Base-by-base conservation (phyloP, 352 stramenopile genomes). In the Phytopythium vexans region DNA sequence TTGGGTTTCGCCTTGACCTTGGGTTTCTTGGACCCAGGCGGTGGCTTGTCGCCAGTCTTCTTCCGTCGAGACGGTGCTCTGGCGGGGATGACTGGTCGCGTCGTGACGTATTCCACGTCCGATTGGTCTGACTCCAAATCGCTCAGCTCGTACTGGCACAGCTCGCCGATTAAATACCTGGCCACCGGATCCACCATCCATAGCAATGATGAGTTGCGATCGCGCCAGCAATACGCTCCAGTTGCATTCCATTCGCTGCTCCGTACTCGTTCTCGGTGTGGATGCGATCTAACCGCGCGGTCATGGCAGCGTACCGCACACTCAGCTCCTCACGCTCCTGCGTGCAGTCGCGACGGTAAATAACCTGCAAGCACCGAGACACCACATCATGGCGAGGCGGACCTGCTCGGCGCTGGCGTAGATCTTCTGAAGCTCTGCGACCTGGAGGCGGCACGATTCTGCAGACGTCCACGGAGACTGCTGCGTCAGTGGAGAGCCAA, bases 41-140 rank as follows among this genome's bases (percentile, higher is more conserved):
- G 33, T 33, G 40, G 8, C 10, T 21, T 0, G 7, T 49, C 38
- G 21, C 10, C 27, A 8, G 21, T 2, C 21, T 12, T 16, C 41
- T 47, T 47, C 21, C 21, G 15, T 1, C 21, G 41, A 6, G 48
- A 38, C 16, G 9, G 10, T 39, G 40, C 14, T 14, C 10, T 31
- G 31, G 21, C 39, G 31, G 32, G 21, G 11, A 32, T 32, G 27
- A 5, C 3, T 8, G 38, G 38, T 14, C 49, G 49, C 6, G 49
- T 27, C 49, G 49, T 42, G 21, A 43, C 49, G 38, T 56, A 38
- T 40, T 78, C 66, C 7, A 68, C 41, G 45, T 81, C 70, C 11
- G 70, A 81, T 54, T 72, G 53, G 36, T 79, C 72, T 35, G 72
- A 77, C 47, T 79, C 72, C 42, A 82, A 70, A 52, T 82, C 72